phyloP scores from a whole-genome alignment of 495 filamentous ascomycete species.

The Penicillium coffeae region DNA sequence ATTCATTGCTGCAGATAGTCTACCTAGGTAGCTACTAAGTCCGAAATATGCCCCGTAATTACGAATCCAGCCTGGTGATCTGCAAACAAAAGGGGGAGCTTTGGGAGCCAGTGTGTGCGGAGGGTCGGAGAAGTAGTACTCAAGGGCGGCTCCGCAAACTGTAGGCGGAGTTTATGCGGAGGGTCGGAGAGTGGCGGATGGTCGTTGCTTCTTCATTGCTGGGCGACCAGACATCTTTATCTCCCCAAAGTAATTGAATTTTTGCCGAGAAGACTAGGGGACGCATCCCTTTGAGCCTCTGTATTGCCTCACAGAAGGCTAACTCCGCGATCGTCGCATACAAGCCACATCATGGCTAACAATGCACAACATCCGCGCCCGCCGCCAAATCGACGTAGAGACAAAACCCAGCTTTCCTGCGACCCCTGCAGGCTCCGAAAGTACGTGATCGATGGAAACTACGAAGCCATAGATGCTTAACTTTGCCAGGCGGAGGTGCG shows the following conservation, averaged over 20 bases:
- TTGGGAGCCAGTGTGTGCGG: neutral
- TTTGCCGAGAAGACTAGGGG: too few relatives aligned
- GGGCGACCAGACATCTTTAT: too few relatives aligned
- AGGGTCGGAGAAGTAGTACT: neutral
- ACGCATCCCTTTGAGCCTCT: too few relatives aligned
- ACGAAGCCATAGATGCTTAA: neutral
- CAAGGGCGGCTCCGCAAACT: too few relatives aligned
- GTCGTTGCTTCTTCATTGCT: neutral
- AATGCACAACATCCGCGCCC: neutral
- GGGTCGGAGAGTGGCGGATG: neutral
- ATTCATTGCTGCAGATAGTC: too few relatives aligned
- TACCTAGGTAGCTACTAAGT: too few relatives aligned
- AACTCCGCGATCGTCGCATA: neutral
- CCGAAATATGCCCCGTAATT: too few relatives aligned
- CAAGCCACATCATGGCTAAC: neutral
- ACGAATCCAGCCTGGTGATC: neutral
- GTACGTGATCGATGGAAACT: constrained; percentile 11
- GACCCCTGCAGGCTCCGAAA: constrained; percentile 30
- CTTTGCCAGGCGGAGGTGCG: constrained; percentile 23
- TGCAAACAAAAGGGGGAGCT: neutral
- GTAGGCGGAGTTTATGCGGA: neutral
- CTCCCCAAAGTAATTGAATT: too few relatives aligned
- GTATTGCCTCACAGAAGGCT: too few relatives aligned
- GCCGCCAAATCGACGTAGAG: constrained; percentile 1
- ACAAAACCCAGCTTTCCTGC: constrained; percentile 35